These are phyloP conservation scores for Curvularia hawaiiensis DNA, from an alignment of 2,329 filamentous ascomycete genomes.

Conservation along the genomic window DNA sequence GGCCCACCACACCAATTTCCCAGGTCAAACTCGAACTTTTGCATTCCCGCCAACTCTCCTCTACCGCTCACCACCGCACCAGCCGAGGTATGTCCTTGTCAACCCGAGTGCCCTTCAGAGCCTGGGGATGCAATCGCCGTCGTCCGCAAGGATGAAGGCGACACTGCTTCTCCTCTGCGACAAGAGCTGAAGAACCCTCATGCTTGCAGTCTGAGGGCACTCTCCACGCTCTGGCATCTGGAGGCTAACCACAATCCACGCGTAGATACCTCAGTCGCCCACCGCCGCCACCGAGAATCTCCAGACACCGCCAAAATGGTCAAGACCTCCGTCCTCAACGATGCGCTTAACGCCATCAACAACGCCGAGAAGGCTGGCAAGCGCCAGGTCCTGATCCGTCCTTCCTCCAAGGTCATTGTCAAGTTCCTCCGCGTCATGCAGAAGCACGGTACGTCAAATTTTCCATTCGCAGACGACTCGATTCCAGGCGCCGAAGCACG, in stretches of 20 bases:
- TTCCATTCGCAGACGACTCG: conserved; percentile 8
- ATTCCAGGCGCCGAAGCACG: background rate
- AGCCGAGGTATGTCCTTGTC: conserved; percentile 46
- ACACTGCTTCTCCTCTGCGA: conserved; percentile 55
- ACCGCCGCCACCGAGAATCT: conserved; percentile 78
- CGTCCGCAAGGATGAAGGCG: conserved; percentile 40
- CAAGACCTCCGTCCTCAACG: conserved; percentile 98
- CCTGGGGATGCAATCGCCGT: conserved; percentile 53
- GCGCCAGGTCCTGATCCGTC: conserved; percentile 98
- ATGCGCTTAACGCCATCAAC: conserved; percentile 99
- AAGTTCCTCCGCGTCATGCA: conserved; percentile 99
- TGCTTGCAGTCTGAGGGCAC: conserved; percentile 62
- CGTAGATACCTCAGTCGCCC: conserved; percentile 66
- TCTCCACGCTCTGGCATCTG: conserved; percentile 70
- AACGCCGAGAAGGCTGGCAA: conserved; percentile 99
- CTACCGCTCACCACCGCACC: conserved; percentile 32
- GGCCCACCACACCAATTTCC: conserved; percentile 28
- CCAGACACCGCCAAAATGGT: conserved; percentile 83
- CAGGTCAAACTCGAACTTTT: conserved; percentile 33
- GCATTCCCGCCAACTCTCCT: conserved; percentile 20
- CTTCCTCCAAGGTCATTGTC: conserved; percentile 99
- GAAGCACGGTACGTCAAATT: conserved; percentile 84
- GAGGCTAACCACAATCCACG: conserved; percentile 59
- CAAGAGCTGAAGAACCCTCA: conserved; percentile 72
- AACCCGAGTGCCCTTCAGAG: conserved; percentile 57